Conservation (phyloP, 495 filamentous ascomycete genomes). For the Monascus purpureus region DNA sequence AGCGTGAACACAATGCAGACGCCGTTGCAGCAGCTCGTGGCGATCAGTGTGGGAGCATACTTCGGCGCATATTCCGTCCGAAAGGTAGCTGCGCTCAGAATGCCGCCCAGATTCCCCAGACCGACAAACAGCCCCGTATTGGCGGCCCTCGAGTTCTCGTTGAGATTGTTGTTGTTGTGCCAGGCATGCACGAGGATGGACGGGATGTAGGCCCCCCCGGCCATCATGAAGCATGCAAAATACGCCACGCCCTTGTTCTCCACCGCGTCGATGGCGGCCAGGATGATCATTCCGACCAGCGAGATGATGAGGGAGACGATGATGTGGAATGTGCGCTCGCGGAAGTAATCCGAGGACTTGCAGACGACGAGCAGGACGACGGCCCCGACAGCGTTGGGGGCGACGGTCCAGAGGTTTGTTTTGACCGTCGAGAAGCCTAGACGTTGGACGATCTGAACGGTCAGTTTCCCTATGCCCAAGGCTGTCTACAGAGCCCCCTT, state of each 20-base stretch:
- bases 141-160: conserved; percentile 57
- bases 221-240: conserved; percentile 74
- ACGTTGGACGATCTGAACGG: conserved; percentile 61
- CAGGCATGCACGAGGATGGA: conserved; percentile 40
- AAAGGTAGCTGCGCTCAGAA: conserved; percentile 65
- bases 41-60: conserved; percentile 60
- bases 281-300: conserved; percentile 64
- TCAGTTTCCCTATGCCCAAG: conserved; percentile 49
- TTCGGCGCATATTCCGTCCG: conserved; percentile 54
- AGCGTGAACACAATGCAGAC: conserved; percentile 43
- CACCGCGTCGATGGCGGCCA: conserved; percentile 50
- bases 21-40: conserved; percentile 59
- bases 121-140: conserved; percentile 64
- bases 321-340: conserved; percentile 61
- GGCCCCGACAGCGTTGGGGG: conserved; percentile 55
- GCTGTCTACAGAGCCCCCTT: too few species aligned
- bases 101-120: conserved; percentile 67
- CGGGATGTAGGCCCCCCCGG: conserved; percentile 47
- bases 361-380: conserved; percentile 56
- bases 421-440: conserved; percentile 50
- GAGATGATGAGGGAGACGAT: conserved; percentile 60
- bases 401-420: conserved; percentile 68
- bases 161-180: conserved; percentile 73
- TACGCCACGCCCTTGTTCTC: conserved; percentile 49
- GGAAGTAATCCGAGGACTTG: conserved; percentile 48